Evolutionary conservation across 768 basidiomycete genomes (phyloP).

Genomic region (Lactarius indigo): DNA sequence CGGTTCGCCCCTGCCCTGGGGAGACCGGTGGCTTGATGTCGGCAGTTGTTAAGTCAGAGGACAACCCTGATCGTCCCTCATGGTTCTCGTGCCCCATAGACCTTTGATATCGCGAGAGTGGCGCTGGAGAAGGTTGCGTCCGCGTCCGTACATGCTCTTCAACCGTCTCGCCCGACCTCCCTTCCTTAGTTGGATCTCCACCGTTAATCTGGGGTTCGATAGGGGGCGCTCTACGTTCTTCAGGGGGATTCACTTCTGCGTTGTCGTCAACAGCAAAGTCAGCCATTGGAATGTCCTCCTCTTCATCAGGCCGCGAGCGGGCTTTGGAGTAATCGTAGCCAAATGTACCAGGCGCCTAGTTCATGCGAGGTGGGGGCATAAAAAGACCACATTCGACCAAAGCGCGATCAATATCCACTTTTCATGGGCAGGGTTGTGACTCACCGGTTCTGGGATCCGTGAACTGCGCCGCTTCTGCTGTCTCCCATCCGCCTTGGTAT

Average conservation of each 20-base stretch:
- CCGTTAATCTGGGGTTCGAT: not conserved
- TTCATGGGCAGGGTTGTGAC: slow-evolving; percentile 28
- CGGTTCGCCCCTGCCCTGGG: slow-evolving; percentile 22
- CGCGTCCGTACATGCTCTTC: slow-evolving; percentile 27
- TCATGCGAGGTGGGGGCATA: not conserved
- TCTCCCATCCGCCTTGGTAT: slow-evolving; percentile 66
- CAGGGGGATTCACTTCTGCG: slow-evolving; percentile 21
- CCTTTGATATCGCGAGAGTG: slow-evolving; percentile 56
- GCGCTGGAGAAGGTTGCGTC: slow-evolving; percentile 50
- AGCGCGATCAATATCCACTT: not conserved
- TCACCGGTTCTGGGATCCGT: slow-evolving; percentile 52
- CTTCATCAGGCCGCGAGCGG: slow-evolving; percentile 34
- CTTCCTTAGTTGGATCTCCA: not conserved
- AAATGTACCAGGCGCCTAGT: slow-evolving; percentile 78
- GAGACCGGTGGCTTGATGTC: slow-evolving; percentile 14
- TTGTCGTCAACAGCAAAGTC: not conserved
- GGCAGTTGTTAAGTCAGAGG: slow-evolving; percentile 18
- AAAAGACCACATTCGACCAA: not conserved
- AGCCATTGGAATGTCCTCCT: slow-evolving; percentile 5
- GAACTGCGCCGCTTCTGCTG: slow-evolving; percentile 44
- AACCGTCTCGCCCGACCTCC: slow-evolving; percentile 3
- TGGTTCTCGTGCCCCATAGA: slow-evolving; percentile 20
- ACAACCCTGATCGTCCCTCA: slow-evolving; percentile 21
- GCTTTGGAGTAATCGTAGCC: slow-evolving; percentile 74
- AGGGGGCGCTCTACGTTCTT: not conserved